Evolutionary conservation across 2,329 filamentous ascomycete species (phyloP).

Genomic region (Aspergillus aculeatinus): DNA sequence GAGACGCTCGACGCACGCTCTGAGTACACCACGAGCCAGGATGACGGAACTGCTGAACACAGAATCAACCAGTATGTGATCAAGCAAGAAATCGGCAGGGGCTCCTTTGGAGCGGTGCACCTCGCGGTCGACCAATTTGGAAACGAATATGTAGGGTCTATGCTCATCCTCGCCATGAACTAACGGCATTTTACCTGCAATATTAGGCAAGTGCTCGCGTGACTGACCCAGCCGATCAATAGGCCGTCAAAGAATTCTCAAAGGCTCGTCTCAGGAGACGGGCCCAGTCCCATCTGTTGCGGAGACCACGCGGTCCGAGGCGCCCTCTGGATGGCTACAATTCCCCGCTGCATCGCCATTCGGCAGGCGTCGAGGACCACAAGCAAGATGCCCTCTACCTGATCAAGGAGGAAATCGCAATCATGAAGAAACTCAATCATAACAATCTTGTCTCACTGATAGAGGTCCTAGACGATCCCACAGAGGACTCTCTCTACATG

Average conservation of each 20-base stretch:
- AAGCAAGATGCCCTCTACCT: conserved; percentile 74
- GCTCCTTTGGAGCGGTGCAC: conserved; percentile 93
- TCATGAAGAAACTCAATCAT: conserved; percentile 98
- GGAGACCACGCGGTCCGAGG: conserved; percentile 56
- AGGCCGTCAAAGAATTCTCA: conserved; percentile 98
- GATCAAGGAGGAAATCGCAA: conserved; percentile 94
- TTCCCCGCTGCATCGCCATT: conserved; percentile 63
- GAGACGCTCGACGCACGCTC: conserved; percentile 90
- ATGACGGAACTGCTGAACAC: conserved; percentile 77
- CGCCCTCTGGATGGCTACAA: conserved; percentile 60
- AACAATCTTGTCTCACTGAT: conserved; percentile 89
- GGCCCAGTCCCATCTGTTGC: conserved; percentile 83
- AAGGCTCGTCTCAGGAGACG: conserved; percentile 87
- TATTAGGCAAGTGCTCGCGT: neutral
- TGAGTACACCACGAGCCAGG: conserved; percentile 79
- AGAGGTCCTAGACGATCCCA: conserved; percentile 92
- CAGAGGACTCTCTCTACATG: conserved; percentile 97
- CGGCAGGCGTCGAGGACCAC: conserved; percentile 52
- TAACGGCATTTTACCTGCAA: neutral
- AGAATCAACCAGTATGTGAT: conserved; percentile 95
- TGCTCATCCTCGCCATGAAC: neutral
- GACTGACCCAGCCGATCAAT: neutral
- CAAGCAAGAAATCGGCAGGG: conserved; percentile 91
- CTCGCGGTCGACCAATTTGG: conserved; percentile 87
- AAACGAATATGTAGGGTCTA: conserved; percentile 75